Conservation (phyloP, 768 basidiomycete species). For the Rhizopogon roseolus region DNA sequence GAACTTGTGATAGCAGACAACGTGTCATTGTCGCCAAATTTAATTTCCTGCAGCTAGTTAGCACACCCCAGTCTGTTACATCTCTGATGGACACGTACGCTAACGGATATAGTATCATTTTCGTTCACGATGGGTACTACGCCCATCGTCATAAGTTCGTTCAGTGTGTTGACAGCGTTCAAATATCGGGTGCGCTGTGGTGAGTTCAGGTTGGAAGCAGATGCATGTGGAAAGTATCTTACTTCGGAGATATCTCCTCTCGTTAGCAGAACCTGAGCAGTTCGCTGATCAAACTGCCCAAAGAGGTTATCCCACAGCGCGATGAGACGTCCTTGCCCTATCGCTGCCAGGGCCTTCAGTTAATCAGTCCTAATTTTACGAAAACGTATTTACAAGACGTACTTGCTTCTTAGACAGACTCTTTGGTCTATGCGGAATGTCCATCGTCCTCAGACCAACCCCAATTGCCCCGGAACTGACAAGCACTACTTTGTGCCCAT, state of each 20-base stretch:
- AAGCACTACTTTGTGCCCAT: constrained; percentile 92
- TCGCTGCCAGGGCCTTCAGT: constrained; percentile 85
- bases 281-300: constrained; percentile 88
- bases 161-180: constrained; percentile 94
- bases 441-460: constrained; percentile 91
- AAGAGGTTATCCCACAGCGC: constrained; percentile 98
- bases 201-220: constrained; percentile 2
- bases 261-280: constrained; percentile 91
- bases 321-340: constrained; percentile 94
- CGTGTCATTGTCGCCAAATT: constrained; percentile 99
- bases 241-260: constrained; percentile 98
- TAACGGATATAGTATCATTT: constrained; percentile 97
- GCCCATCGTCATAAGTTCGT: constrained; percentile 87
- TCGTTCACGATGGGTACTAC: constrained; percentile 99
- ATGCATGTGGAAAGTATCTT: constrained; percentile 18
- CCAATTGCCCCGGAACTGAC: constrained; percentile 98
- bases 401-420: constrained; percentile 90
- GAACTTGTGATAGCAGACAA: constrained; percentile 95
- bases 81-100: constrained; percentile 49
- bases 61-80: not conserved
- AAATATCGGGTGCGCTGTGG: constrained; percentile 86
- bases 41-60: constrained; percentile 75
- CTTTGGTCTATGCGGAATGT: constrained; percentile 73
- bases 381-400: constrained; percentile 17
- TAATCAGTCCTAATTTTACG: constrained; percentile 15